Conservation (phyloP, 177 flowering plant genomes). For the Vitis hybrid region DNA sequence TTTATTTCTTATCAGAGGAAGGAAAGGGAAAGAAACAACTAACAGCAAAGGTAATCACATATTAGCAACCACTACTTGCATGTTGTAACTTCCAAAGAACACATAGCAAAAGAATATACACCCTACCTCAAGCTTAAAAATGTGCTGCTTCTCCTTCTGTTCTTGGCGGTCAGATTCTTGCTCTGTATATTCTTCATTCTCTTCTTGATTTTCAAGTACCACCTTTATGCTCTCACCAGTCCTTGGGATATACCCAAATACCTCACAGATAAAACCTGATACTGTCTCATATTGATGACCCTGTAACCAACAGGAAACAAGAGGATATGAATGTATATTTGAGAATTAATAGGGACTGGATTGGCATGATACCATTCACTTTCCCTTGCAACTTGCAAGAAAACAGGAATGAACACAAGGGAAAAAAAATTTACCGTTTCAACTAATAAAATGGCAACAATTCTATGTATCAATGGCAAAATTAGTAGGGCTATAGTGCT, state of each 20-base stretch:
- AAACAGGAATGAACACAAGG: neutral
- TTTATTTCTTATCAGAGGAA: no score
- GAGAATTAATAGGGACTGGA: neutral
- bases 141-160: slow-evolving; percentile 58
- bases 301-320: slow-evolving; percentile 32
- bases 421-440: neutral
- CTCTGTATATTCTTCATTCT: slow-evolving; percentile 48
- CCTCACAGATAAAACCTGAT: slow-evolving; percentile 93
- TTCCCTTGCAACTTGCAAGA: neutral
- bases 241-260: slow-evolving; percentile 96
- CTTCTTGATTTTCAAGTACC: slow-evolving; percentile 76
- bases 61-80: neutral
- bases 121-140: slow-evolving; percentile 88
- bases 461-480: no score
- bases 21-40: no score
- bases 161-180: slow-evolving; percentile 56
- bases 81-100: neutral
- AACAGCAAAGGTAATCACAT: neutral
- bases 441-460: neutral
- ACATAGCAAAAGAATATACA: neutral
- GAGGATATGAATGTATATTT: neutral
- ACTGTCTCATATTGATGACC: slow-evolving; percentile 97
- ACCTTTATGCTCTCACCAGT: slow-evolving; percentile 89
- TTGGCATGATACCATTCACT: neutral
- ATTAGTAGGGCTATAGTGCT: no score